Base-by-base conservation (phyloP, 2,329 filamentous ascomycete species). In the Ceratocystis diversiconidia region DNA sequence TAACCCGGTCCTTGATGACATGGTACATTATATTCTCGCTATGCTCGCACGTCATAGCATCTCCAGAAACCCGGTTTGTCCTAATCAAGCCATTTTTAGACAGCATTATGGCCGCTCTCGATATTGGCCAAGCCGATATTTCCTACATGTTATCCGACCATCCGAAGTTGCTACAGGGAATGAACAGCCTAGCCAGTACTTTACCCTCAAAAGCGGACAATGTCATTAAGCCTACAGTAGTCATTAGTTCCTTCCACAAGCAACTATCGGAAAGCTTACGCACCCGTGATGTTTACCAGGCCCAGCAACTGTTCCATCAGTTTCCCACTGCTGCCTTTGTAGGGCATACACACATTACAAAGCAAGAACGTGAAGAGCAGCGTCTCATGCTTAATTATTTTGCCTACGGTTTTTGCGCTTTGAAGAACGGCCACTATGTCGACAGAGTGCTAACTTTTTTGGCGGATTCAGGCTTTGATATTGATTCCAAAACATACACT, bases 401-500 rank as follows among this genome's bases (percentile, higher is more conserved):
- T 70, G 67, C 77, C 25, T 76, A 76, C 63, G 72, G 76, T 1
- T 75, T 74, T 72, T 78, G 77, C 65, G 73, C 74, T 5, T 64
- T 74, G 1, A 71, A 72, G 1, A 71, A 72, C 8, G 67, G 52
- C 32, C 59, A 52, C 22, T 48, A 65, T 8, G 19, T 68, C 22
- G 66, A 66, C 63, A 48, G 71, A 2, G 72, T 75, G 3, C 73
- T 80, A 70, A 74, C 76, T 41, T 65, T 75, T 55, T 82, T 82
- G 78, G 69, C 72, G 41, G 69, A 71, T 48, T 69, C 81, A 63
- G 82, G 81, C 0, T 72, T 87, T 36, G 73, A 76, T 65, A 86
- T 88, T 10, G 46, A 65, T 36, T 30, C 32, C 15, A 85, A 77
- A 69, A 87, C 88, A 0, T 94, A 88, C 82, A 87, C 85, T 48